A percentile compares a stretch with the other conserved stretches of the same genome.
Evolutionary conservation across 1,139 yeast genomes (phyloP).

Genomic region (Meyerozyma sp.): DNA sequence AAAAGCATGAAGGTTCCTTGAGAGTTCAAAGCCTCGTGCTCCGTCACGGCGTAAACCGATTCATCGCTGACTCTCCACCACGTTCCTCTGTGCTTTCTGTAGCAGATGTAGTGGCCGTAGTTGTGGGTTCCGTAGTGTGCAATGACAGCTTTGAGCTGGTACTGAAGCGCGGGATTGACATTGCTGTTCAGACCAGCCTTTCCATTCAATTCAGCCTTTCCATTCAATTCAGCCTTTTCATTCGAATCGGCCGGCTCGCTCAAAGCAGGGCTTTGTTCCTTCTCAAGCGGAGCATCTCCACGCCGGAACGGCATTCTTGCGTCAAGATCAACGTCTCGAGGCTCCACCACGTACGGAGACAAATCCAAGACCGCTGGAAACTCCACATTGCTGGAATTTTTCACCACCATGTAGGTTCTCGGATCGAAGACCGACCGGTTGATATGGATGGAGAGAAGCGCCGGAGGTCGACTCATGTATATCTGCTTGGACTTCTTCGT

Average conservation of each 20-base stretch:
- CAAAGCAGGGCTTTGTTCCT: no score
- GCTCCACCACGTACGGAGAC: conserved; percentile 64
- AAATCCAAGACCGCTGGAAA: conserved; percentile 68
- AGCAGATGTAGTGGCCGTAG: conserved; percentile 91
- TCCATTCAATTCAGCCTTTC: conserved; percentile 9
- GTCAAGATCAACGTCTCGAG: conserved; percentile 68
- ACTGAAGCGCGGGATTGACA: conserved; percentile 45
- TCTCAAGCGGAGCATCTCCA: conserved; percentile 32
- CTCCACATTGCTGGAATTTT: conserved; percentile 75
- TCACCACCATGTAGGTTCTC: conserved; percentile 72
- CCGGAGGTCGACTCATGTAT: conserved; percentile 76
- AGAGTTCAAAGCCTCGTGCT: conserved; percentile 70
- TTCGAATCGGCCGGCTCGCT: background rate
- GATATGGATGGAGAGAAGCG: conserved; percentile 76
- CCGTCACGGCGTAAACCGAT: conserved; percentile 72
- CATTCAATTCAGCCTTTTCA: conserved; percentile 1
- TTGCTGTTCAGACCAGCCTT: conserved; percentile 4
- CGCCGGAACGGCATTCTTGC: conserved; percentile 72
- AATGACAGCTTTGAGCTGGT: conserved; percentile 76
- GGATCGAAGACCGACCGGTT: conserved; percentile 92
- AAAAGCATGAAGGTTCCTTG: conserved; percentile 93
- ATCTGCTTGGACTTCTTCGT: conserved; percentile 81
- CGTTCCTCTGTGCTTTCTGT: conserved; percentile 68
- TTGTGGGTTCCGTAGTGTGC: conserved; percentile 93
- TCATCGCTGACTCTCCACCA: conserved; percentile 98